These are phyloP conservation scores for Anaeromyces robustus DNA, from an alignment of 192 early-diverging fungal species.

Conservation along the genomic window DNA sequence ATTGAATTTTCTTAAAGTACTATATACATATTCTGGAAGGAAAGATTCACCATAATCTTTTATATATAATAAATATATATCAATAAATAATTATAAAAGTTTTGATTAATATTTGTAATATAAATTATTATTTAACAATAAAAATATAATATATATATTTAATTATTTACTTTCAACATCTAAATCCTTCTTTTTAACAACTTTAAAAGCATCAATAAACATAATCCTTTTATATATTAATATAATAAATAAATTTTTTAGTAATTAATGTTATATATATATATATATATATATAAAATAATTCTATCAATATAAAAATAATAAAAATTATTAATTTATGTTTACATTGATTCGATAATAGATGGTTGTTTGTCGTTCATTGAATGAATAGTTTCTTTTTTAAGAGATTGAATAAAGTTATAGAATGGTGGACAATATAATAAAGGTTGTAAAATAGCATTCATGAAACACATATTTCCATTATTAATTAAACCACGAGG, in stretches of 20 bases:
- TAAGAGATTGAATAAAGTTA: slow-evolving; percentile 59
- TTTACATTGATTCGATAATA: slow-evolving; percentile 72
- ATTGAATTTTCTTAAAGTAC: slow-evolving; percentile 61
- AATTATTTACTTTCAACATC: slow-evolving; percentile 7
- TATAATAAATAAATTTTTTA: background rate
- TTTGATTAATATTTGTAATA: too few relatives aligned
- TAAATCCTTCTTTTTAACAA: slow-evolving; percentile 9
- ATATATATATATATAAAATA: too few relatives aligned
- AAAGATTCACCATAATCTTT: slow-evolving; percentile 55
- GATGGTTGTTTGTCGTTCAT: slow-evolving; percentile 65
- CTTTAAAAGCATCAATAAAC: slow-evolving; percentile 41
- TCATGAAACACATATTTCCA: slow-evolving; percentile 98
- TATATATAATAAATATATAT: too few relatives aligned
- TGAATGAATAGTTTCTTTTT: slow-evolving; percentile 42
- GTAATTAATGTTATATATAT: too few relatives aligned
- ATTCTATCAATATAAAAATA: too few relatives aligned
- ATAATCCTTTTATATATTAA: slow-evolving; percentile 20
- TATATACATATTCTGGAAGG: slow-evolving; percentile 86
- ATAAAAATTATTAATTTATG: too few relatives aligned
- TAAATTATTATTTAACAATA: too few relatives aligned
- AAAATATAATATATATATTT: background rate
- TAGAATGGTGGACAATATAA: slow-evolving; percentile 84
- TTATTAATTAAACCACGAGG: slow-evolving; percentile 90
- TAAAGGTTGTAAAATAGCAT: slow-evolving; percentile 87
- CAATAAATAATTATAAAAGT: too few relatives aligned